Evolutionary conservation across 306 rosid species (phyloP).

Genomic region (Fragaria vesca): DNA sequence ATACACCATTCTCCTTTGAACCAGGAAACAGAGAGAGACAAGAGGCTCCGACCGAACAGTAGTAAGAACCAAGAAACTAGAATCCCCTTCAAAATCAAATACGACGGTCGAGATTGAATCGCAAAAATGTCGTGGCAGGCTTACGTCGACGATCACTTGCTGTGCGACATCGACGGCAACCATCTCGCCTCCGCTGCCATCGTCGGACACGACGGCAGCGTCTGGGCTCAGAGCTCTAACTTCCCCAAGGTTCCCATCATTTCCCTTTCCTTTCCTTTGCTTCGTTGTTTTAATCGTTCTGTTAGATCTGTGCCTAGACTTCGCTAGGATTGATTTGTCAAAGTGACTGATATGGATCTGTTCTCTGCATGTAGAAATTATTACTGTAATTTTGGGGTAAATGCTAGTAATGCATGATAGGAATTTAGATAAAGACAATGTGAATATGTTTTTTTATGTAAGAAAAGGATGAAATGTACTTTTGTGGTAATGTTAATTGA

Average conservation of each 20-base stretch:
- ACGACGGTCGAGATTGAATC: slow-evolving; percentile 8
- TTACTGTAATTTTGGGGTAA: background rate
- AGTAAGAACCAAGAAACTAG: no score
- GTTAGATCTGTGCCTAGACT: background rate
- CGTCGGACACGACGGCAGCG: slow-evolving; percentile 69
- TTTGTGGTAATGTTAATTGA: background rate
- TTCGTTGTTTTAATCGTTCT: background rate
- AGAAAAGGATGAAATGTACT: background rate
- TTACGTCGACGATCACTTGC: slow-evolving; percentile 64
- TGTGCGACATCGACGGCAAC: slow-evolving; percentile 68
- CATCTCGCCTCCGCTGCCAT: slow-evolving; percentile 63
- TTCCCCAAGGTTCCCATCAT: slow-evolving; percentile 60
- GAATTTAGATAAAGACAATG: background rate
- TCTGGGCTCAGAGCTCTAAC: slow-evolving; percentile 75
- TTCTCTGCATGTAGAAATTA: background rate
- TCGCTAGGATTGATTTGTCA: background rate
- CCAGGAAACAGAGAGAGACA: background rate
- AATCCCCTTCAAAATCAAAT: background rate
- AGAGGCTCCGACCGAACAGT: background rate
- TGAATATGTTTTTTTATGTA: background rate
- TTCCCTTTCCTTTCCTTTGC: background rate
- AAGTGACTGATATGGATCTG: background rate
- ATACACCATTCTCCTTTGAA: background rate
- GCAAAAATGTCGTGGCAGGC: slow-evolving; percentile 60
- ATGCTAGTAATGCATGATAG: background rate